Percentiles rank a stretch among this genome's conserved stretches.
phyloP scores from a whole-genome alignment of 1,284 basidiomycete species.

The Ganoderma multipileum region DNA sequence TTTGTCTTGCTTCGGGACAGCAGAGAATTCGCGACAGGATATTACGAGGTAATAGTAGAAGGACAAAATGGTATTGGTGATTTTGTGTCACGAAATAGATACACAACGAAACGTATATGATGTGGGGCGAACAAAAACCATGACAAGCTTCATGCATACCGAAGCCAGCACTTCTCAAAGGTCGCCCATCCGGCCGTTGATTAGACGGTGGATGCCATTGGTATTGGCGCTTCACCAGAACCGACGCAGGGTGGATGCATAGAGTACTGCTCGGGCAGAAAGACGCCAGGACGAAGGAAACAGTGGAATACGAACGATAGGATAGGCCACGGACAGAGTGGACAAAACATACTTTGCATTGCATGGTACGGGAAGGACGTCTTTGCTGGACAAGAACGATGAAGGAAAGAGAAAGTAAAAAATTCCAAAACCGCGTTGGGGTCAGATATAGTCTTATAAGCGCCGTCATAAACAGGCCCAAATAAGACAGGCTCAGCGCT shows the following conservation, averaged over 20 bases:
- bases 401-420: not conserved
- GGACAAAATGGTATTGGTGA: not conserved
- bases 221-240: conserved; percentile 43
- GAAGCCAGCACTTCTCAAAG: conserved; percentile 36
- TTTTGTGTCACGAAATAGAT: not conserved
- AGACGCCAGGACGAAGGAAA: conserved; percentile 31
- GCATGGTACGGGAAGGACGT: no score
- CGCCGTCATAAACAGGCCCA: not conserved
- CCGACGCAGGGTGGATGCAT: conserved; percentile 43
- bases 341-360: not conserved
- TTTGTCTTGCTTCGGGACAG: not conserved
- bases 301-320: not conserved
- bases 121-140: conserved; percentile 37
- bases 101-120: conserved; percentile 4
- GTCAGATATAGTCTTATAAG: not conserved
- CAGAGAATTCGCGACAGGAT: no score
- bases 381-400: not conserved
- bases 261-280: conserved; percentile 43
- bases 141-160: conserved; percentile 33
- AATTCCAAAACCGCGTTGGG: no score
- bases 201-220: conserved; percentile 36
- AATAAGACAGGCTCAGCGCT: not conserved
- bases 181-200: conserved; percentile 37
- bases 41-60: no score
- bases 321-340: not conserved